Evolutionary conservation across 805 yeast species (phyloP), one percentile per base, ranked within the genome.

Genomic region (Ogataea polymorpha): DNA sequence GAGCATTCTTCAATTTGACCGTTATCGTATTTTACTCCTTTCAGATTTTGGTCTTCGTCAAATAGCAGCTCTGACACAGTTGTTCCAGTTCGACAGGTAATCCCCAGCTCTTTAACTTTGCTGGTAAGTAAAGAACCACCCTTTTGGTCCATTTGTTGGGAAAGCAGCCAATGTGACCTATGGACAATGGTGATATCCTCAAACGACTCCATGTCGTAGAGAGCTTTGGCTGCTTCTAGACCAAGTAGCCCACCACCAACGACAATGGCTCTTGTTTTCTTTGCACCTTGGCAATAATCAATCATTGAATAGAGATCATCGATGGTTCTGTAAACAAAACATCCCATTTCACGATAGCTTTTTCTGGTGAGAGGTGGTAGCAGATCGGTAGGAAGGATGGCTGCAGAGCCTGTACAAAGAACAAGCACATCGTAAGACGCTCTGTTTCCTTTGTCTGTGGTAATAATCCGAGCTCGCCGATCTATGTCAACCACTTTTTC

Each of bases 101-200:
- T 67, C 23, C 81, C 81, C 34, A 77, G 64, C 50, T 69, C 71
- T 46, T 68, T 66, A 21, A 77, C 80, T 51, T 74, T 73, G 39
- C 69, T 74, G 41, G 66, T 59, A 15, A 64, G 44, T 20, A 64
- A 36, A 1, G 14, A 35, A 12, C 69, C 68, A 15, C 69, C 69
- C 30, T 56, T 55, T n/a, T 59, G 55, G 48, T 64, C 68, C 50
- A 64, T 48, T 43, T 64, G 69, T 42, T 61, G 66, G 2, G 67
- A 60, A 12, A 65, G 49, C 6, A 63, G 44, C 66, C 66, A 63
- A 2, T 55, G 43, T 5, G 65, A 55, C 36, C 66, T 53, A 38
- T 65, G 67, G 15, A 61, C 65, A 8, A 65, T 51, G 3, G 62
- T 55, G 26, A 64, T 53, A 20, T 56, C 48, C 17, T 59, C 62